These are phyloP conservation scores for Colletotrichum somersetense DNA, from an alignment of 2,329 filamentous ascomycete genomes.

Conservation along the genomic window DNA sequence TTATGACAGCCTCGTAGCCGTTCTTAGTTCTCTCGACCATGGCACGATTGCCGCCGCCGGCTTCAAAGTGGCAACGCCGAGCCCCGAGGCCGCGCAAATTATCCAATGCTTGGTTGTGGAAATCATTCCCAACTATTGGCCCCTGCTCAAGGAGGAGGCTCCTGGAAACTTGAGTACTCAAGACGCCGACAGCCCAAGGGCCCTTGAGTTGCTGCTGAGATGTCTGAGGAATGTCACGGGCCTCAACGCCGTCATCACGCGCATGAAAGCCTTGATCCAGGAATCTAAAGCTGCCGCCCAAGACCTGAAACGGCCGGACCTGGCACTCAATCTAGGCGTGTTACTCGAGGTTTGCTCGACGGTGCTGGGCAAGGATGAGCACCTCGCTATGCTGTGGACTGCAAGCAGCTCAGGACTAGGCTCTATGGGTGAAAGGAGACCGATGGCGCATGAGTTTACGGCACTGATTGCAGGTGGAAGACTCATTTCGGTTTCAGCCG, in stretches of 20 bases:
- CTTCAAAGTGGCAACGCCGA: slow-evolving; percentile 69
- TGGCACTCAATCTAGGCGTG: slow-evolving; percentile 58
- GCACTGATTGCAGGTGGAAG: slow-evolving; percentile 63
- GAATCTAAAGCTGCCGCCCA: slow-evolving; percentile 58
- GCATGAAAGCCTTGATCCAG: slow-evolving; percentile 72
- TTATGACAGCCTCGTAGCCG: slow-evolving; percentile 65
- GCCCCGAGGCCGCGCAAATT: slow-evolving; percentile 79
- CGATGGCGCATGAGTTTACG: slow-evolving; percentile 58
- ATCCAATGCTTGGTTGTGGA: slow-evolving; percentile 79
- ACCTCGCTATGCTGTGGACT: slow-evolving; percentile 56
- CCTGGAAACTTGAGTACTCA: slow-evolving; percentile 40
- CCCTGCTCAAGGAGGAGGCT: slow-evolving; percentile 64
- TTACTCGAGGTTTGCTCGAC: slow-evolving; percentile 59
- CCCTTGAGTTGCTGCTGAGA: slow-evolving; percentile 66
- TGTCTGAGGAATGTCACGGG: slow-evolving; percentile 82
- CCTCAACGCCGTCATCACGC: slow-evolving; percentile 80
- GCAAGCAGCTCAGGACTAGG: slow-evolving; percentile 43
- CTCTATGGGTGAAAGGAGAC: slow-evolving; percentile 47
- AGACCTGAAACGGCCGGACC: slow-evolving; percentile 56
- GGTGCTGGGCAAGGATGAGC: slow-evolving; percentile 55
- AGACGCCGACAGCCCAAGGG: slow-evolving; percentile 46
- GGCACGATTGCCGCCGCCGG: slow-evolving; percentile 53
- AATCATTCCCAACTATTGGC: slow-evolving; percentile 88
- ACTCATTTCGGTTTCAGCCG: slow-evolving; percentile 64
- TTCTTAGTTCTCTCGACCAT: slow-evolving; percentile 65